phyloP scores from a whole-genome alignment of 2,329 filamentous ascomycete genomes.

The Aspergillus sp. region DNA sequence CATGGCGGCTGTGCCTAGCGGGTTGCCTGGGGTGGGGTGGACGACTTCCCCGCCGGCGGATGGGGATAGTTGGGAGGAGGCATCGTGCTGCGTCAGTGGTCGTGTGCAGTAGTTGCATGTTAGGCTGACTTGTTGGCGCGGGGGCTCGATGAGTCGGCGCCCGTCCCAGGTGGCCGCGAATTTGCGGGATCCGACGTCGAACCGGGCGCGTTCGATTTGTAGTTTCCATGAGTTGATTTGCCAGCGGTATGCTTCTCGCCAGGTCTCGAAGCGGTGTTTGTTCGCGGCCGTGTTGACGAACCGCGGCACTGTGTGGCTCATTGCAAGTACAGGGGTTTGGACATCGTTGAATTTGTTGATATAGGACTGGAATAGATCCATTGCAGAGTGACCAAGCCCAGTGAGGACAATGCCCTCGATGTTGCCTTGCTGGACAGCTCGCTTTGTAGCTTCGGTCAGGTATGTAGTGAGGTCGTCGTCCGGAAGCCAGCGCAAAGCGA shows the following conservation, averaged over 20 bases:
- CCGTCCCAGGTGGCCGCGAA: constrained; percentile 53
- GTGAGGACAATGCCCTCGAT: constrained; percentile 64
- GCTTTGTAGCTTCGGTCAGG: constrained; percentile 53
- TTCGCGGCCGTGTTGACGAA: constrained; percentile 56
- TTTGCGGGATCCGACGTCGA: constrained; percentile 58
- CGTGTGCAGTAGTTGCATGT: constrained; percentile 62
- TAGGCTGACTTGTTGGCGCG: constrained; percentile 56
- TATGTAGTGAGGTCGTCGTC: constrained; percentile 52
- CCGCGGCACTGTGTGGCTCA: constrained; percentile 58
- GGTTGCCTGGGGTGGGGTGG: constrained; percentile 37
- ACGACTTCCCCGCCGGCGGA: constrained; percentile 31
- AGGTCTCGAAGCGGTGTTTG: constrained; percentile 56
- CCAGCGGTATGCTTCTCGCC: constrained; percentile 62
- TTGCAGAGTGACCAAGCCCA: constrained; percentile 56
- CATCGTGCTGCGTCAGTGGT: constrained; percentile 51
- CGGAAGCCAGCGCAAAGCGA: constrained; percentile 56
- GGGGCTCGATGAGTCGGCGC: constrained; percentile 48
- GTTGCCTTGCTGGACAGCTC: constrained; percentile 55
- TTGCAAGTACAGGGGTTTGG: constrained; percentile 62
- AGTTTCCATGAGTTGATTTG: constrained; percentile 63
- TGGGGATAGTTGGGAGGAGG: constrained; percentile 30
- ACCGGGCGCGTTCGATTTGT: constrained; percentile 59
- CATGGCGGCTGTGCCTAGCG: constrained; percentile 35
- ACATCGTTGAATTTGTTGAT: constrained; percentile 60
- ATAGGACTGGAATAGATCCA: constrained; percentile 62